phyloP scores from a whole-genome alignment of 2,329 filamentous ascomycete genomes.

The Daldinia eschscholtzii region DNA sequence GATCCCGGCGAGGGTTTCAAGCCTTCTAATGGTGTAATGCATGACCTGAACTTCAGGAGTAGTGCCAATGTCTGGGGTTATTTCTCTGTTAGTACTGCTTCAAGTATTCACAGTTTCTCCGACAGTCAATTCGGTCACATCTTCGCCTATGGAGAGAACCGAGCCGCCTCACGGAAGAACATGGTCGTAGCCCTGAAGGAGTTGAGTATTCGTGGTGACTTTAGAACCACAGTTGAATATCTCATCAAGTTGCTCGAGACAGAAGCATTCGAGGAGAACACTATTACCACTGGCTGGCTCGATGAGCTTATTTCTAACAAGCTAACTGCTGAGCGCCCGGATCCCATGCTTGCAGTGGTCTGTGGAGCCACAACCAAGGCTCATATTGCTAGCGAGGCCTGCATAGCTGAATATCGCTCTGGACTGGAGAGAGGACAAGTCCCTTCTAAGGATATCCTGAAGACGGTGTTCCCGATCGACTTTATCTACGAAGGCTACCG shows the following conservation, averaged over 20 bases:
- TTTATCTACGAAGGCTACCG: slow-evolving; percentile 98
- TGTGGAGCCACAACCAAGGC: slow-evolving; percentile 96
- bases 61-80: slow-evolving; percentile 99
- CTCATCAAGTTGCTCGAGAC: slow-evolving; percentile 99
- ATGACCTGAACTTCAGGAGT: slow-evolving; percentile 98
- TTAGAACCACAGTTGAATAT: slow-evolving; percentile 98
- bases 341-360: slow-evolving; percentile 92
- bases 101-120: slow-evolving; percentile 98
- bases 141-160: slow-evolving; percentile 98
- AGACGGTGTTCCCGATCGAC: slow-evolving; percentile 96
- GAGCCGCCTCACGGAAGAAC: slow-evolving; percentile 95
- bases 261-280: slow-evolving; percentile 98
- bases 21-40: slow-evolving; percentile 98
- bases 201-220: slow-evolving; percentile 98
- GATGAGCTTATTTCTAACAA: slow-evolving; percentile 99
- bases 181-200: slow-evolving; percentile 99
- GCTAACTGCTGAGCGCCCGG: slow-evolving; percentile 93
- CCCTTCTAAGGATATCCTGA: slow-evolving; percentile 94
- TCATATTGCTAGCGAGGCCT: slow-evolving; percentile 91
- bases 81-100: slow-evolving; percentile 96
- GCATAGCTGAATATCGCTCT: slow-evolving; percentile 86
- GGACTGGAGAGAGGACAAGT: slow-evolving; percentile 98
- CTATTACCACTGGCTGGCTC: slow-evolving; percentile 98
- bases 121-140: slow-evolving; percentile 99
- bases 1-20: slow-evolving; percentile 99